Conservation (phyloP, 495 filamentous ascomycete genomes). For the Daldinia caldariorum region DNA sequence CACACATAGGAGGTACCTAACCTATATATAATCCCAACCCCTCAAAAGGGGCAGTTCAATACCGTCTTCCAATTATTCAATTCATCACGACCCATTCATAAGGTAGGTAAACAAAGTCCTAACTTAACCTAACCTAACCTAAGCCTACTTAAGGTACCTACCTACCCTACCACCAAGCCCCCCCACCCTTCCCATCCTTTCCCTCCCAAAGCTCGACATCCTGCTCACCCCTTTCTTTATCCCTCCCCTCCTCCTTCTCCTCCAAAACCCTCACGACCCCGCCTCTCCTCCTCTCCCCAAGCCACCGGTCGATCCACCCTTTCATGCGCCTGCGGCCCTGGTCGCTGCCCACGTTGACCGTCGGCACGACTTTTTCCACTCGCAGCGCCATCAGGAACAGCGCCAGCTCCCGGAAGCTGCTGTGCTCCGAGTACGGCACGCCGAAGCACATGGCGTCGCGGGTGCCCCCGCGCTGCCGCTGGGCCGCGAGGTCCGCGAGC, state of each 20-base stretch:
- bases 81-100: no score
- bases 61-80: no score
- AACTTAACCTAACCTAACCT: no score
- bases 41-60: no score
- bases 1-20: no score
- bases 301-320: constrained; percentile 88
- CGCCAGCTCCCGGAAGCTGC: constrained; percentile 90
- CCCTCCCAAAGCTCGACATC: constrained; percentile 53
- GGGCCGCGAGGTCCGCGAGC: constrained; percentile 72
- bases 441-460: constrained; percentile 81
- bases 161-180: constrained; percentile 54
- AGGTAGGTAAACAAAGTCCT: no score
- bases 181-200: constrained; percentile 54
- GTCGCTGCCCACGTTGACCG: constrained; percentile 85
- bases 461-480: constrained; percentile 82
- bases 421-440: constrained; percentile 96
- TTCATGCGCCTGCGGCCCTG: constrained; percentile 80
- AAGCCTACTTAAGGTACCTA: no score
- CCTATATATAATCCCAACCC: no score
- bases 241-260: constrained; percentile 42
- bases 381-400: constrained; percentile 89
- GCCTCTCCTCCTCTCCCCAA: constrained; percentile 81
- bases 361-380: constrained; percentile 90
- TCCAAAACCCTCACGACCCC: constrained; percentile 70
- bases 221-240: constrained; percentile 24